Evolutionary conservation across 2,329 filamentous ascomycete species (phyloP).

Genomic region (Phoma sp.): DNA sequence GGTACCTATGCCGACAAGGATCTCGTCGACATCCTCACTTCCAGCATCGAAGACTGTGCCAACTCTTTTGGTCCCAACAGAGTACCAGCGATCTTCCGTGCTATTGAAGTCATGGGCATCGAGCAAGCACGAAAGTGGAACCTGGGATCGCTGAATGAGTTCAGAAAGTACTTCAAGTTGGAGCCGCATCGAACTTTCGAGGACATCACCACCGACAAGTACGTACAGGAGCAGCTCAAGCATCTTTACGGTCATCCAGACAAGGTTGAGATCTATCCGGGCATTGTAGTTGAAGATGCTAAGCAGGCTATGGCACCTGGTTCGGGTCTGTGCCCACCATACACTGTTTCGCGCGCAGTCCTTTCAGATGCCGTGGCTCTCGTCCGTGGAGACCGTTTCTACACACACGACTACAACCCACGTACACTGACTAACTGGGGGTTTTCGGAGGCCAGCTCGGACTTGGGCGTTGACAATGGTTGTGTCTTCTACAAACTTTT

Average conservation of each 20-base stretch:
- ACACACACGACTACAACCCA: constrained; percentile 75
- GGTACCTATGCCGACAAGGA: constrained; percentile 78
- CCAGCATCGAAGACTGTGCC: constrained; percentile 77
- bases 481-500: constrained; percentile 87
- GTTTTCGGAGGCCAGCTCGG: constrained; percentile 74
- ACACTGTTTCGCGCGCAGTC: constrained; percentile 77
- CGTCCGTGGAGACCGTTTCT: constrained; percentile 78
- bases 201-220: constrained; percentile 79
- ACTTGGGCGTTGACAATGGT: constrained; percentile 76
- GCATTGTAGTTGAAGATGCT: constrained; percentile 75
- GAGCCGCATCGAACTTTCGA: constrained; percentile 79
- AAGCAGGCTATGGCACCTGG: constrained; percentile 72
- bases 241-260: constrained; percentile 74
- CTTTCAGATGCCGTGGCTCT: constrained; percentile 80
- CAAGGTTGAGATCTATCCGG: constrained; percentile 80
- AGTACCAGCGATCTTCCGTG: constrained; percentile 74
- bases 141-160: constrained; percentile 80
- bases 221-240: constrained; percentile 67
- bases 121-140: constrained; percentile 79
- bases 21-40: constrained; percentile 71
- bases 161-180: constrained; percentile 80
- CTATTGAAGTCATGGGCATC: constrained; percentile 81
- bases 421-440: constrained; percentile 84
- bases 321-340: constrained; percentile 75
- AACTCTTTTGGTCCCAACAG: constrained; percentile 66